A percentile compares a stretch with the other conserved stretches of the same genome.
Conservation (phyloP, 2,329 filamentous ascomycete species). For the Epichloe amarillans region DNA sequence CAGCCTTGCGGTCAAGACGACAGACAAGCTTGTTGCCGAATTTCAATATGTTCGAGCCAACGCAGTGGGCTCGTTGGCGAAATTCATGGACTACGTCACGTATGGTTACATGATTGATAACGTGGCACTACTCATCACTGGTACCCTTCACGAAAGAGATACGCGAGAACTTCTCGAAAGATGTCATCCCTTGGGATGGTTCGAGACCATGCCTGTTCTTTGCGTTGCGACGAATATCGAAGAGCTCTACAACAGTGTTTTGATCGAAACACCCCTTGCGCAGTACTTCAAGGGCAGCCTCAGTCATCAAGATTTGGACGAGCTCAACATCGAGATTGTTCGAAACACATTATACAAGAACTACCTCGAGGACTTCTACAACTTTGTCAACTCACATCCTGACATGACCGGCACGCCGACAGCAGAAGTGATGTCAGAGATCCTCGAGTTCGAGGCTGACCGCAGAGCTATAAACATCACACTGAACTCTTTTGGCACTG, state of each 20-base stretch:
- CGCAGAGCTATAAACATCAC: constrained; percentile 97
- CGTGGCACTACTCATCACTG: constrained; percentile 92
- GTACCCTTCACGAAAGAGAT: constrained; percentile 92
- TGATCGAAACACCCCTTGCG: constrained; percentile 91
- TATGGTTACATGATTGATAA: constrained; percentile 99
- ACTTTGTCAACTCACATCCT: constrained; percentile 80
- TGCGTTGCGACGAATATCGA: constrained; percentile 98
- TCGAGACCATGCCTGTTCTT: constrained; percentile 96
- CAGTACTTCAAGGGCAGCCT: constrained; percentile 96
- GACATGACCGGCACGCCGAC: constrained; percentile 84
- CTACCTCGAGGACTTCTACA: constrained; percentile 94
- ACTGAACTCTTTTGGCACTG: constrained; percentile 94
- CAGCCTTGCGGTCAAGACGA: constrained; percentile 84
- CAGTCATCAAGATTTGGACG: constrained; percentile 91
- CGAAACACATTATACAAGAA: constrained; percentile 99
- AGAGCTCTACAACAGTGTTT: constrained; percentile 93
- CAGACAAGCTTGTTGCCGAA: constrained; percentile 94
- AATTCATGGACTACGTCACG: constrained; percentile 96
- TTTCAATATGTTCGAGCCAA: constrained; percentile 95
- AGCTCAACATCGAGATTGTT: constrained; percentile 98
- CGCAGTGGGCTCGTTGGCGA: constrained; percentile 76
- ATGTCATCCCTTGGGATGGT: constrained; percentile 96
- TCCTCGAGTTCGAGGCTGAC: constrained; percentile 93
- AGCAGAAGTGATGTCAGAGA: constrained; percentile 87
- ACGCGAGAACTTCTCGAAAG: constrained; percentile 88